Base-by-base conservation (phyloP, 1,139 yeast genomes). In the Ogataea hybrid region DNA sequence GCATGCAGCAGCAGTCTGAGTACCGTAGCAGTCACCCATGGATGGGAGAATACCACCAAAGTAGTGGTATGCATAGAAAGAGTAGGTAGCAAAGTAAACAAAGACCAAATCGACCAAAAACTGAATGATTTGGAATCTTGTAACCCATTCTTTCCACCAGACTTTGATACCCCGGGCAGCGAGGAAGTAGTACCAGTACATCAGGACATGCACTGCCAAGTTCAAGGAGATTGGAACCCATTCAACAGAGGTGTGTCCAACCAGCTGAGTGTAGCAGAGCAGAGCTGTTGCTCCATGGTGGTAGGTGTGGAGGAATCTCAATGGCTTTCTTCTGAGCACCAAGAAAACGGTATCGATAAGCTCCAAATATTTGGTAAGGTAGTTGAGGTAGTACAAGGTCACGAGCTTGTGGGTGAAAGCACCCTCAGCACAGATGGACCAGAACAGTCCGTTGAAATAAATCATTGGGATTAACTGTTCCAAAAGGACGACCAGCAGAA, bases 101-200 rank as follows among this genome's bases (percentile, higher is more conserved):
- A 84, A 84, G 2, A 74, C 78, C 57, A 84, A 72, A 62, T 84
- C 94, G 56, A 84, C 68, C 34, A 84, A 64, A 53, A 84, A 84
- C 65, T 84, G 94, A 50, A 81, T 69, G 62, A 84, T 84, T 67
- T 84, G 94, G 69, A 82, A 80, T 56, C 87, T 73, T 37, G 94
- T 84, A 51, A 84, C 89, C 92, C 90, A 84, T 68, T 83, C 87
- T 65, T 84, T 84, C 94, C 94, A 84, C 90, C 90, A 84, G 37
- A 84, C 92, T 64, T 82, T 75, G 55, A 84, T 82, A 48, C 90
- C 90, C 64, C 88, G 73, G 25, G 92, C 84, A 30, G 89, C 81
- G 52, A 84, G 70, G 69, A 83, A 84, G 67, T 84, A 84, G 70
- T 84, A 84, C 77, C 84, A 84, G 69, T 84, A 84, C 94, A 84